These are phyloP conservation scores for Acidomyces sp. DNA, from an alignment of 495 filamentous ascomycete genomes.

Conservation along the genomic window DNA sequence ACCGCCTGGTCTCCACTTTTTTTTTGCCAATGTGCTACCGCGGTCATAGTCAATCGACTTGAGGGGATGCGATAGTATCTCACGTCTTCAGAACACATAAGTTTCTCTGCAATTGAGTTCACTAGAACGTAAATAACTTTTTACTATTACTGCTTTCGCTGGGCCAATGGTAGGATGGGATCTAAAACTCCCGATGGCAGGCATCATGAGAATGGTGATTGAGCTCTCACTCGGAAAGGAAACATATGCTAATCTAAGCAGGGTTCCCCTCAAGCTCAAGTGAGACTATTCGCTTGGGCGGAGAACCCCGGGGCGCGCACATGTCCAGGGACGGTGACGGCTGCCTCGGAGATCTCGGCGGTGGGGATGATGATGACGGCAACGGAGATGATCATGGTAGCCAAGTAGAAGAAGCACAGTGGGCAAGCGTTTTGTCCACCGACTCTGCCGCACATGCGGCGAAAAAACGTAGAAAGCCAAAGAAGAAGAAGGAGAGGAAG, in stretches of 20 bases:
- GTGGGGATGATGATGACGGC: conserved; percentile 21
- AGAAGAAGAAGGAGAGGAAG: conserved; percentile 56
- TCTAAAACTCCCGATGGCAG: not conserved
- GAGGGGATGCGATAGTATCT: no score
- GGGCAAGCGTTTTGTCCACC: not conserved
- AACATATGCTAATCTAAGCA: not conserved
- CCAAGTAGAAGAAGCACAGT: not conserved
- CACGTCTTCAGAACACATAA: no score
- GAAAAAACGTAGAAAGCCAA: conserved; percentile 49
- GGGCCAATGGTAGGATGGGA: not conserved
- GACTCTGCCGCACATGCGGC: conserved; percentile 25
- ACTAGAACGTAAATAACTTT: no score
- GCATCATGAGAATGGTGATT: not conserved
- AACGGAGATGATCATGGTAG: conserved; percentile 12
- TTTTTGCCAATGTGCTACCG: no score
- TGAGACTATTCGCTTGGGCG: not conserved
- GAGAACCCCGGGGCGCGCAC: not conserved
- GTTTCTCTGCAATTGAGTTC: no score
- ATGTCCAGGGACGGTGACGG: not conserved
- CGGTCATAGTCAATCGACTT: no score
- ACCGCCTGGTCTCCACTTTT: no score
- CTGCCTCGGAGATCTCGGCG: not conserved
- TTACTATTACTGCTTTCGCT: no score
- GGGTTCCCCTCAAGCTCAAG: not conserved
- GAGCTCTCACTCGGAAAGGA: not conserved